These are phyloP conservation scores for Candida insectorum DNA, from an alignment of 805 yeast species.

Conservation along the genomic window DNA sequence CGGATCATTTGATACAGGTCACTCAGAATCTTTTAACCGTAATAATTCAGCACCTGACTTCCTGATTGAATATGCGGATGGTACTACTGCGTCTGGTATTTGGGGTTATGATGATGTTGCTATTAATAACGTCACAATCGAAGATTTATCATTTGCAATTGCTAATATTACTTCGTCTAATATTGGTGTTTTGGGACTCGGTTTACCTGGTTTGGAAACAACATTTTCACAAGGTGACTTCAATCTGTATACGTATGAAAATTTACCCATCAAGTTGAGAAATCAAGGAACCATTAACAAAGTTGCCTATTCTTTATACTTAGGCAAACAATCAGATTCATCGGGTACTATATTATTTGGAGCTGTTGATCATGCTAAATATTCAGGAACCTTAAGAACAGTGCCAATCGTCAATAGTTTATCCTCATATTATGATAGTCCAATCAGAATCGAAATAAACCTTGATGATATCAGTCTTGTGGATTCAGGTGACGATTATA, in stretches of 20 bases:
- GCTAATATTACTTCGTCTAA: slow-evolving; percentile 63
- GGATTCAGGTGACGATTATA: slow-evolving; percentile 8
- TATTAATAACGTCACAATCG: slow-evolving; percentile 47
- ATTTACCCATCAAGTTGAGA: slow-evolving; percentile 34
- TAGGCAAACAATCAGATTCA: slow-evolving; percentile 21
- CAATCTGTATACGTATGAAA: slow-evolving; percentile 28
- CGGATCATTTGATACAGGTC: slow-evolving; percentile 5
- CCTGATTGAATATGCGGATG: slow-evolving; percentile 46
- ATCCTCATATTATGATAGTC: slow-evolving; percentile 25
- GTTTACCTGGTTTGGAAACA: slow-evolving; percentile 64
- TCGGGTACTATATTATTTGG: slow-evolving; percentile 40
- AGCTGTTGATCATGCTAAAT: slow-evolving; percentile 42
- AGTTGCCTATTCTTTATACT: slow-evolving; percentile 34
- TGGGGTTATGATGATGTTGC: slow-evolving; percentile 64
- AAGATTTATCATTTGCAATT: slow-evolving; percentile 65
- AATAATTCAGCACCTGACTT: slow-evolving; percentile 42
- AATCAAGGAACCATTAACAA: slow-evolving; percentile 30
- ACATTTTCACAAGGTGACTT: slow-evolving; percentile 31
- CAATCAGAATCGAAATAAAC: slow-evolving; percentile 50
- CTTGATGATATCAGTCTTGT: slow-evolving; percentile 33
- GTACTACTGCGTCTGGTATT: slow-evolving; percentile 44
- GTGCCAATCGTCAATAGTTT: slow-evolving; percentile 37
- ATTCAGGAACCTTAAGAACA: slow-evolving; percentile 28
- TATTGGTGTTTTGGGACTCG: slow-evolving; percentile 73
- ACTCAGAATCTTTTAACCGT: slow-evolving; percentile 34